Percentiles rank a stretch among this genome's conserved stretches.
Evolutionary conservation across 768 basidiomycete species (phyloP).

Genomic region (Sarcodon sp.): DNA sequence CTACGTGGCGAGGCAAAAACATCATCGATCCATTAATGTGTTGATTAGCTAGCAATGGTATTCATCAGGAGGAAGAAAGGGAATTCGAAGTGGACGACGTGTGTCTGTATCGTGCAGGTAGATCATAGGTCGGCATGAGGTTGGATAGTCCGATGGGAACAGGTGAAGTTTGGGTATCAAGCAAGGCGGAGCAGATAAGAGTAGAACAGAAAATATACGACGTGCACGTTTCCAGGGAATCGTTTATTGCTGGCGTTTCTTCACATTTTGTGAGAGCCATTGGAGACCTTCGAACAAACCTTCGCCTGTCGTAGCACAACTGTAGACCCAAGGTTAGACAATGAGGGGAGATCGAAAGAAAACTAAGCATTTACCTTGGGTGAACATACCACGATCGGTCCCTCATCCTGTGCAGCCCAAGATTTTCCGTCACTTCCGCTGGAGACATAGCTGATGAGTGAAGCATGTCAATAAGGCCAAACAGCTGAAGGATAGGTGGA

Average conservation of each 20-base stretch:
- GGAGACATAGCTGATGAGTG: constrained; percentile 82
- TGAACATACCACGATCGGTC: constrained; percentile 99
- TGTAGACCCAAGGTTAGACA: constrained; percentile 16
- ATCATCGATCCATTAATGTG: no score
- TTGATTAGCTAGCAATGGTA: no score
- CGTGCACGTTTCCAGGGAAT: constrained; percentile 6
- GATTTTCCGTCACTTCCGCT: constrained; percentile 94
- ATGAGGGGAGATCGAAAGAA: constrained; percentile 1
- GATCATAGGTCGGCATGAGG: no score
- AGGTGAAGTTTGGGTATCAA: constrained; percentile 9
- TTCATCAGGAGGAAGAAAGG: no score
- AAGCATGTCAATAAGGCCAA: neutral
- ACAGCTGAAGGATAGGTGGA: neutral
- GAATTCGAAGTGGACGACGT: no score
- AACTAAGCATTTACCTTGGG: constrained; percentile 56
- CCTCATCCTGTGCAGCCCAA: constrained; percentile 91
- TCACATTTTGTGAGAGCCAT: constrained; percentile 96
- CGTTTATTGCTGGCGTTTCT: constrained; percentile 70
- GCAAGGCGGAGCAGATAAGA: constrained; percentile 16
- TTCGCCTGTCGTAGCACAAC: constrained; percentile 94
- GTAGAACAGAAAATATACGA: constrained; percentile 15
- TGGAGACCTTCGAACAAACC: constrained; percentile 95
- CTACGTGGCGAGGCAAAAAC: no score
- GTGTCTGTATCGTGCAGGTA: no score
- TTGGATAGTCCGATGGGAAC: constrained; percentile 7